Evolutionary conservation across 805 yeast species (phyloP).

Genomic region (Candida pseudofarinosa): DNA sequence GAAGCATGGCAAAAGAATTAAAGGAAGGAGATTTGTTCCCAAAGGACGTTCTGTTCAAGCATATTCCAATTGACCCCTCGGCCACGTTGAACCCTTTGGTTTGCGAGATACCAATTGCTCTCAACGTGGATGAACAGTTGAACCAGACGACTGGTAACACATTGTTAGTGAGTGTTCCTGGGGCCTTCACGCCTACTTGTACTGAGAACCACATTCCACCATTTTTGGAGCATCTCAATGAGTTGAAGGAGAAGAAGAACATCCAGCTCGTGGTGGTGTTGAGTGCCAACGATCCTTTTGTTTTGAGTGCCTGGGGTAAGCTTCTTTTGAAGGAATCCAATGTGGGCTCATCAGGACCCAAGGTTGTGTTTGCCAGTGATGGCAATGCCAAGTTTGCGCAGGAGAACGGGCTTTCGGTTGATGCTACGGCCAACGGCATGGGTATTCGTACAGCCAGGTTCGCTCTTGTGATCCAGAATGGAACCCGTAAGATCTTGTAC

Average conservation of each 20-base stretch:
- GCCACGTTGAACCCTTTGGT: constrained; percentile 26
- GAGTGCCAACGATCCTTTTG: constrained; percentile 42
- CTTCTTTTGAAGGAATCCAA: constrained; percentile 26
- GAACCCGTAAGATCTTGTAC: constrained; percentile 26
- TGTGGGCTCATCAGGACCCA: constrained; percentile 15
- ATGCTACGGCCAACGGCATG: constrained; percentile 32
- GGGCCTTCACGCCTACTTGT: constrained; percentile 74
- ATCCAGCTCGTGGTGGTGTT: constrained; percentile 31
- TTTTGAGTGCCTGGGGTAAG: constrained; percentile 42
- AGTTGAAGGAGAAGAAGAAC: constrained; percentile 25
- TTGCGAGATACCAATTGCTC: constrained; percentile 31
- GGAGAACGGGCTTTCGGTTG: constrained; percentile 27
- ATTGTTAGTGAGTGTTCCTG: constrained; percentile 43
- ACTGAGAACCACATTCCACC: constrained; percentile 43
- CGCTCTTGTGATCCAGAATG: constrained; percentile 31
- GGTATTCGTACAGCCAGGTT: constrained; percentile 39
- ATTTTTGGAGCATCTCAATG: constrained; percentile 24
- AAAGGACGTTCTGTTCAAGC: constrained; percentile 26
- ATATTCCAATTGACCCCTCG: constrained; percentile 34
- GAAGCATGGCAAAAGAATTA: constrained; percentile 1
- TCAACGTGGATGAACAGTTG: constrained; percentile 31
- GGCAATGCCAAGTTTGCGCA: constrained; percentile 32
- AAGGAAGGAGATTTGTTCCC: constrained; percentile 33
- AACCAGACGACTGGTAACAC: constrained; percentile 21
- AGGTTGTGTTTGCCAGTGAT: constrained; percentile 40